Base-by-base conservation (phyloP, 441 rosid genomes). In the Populus hybrid region DNA sequence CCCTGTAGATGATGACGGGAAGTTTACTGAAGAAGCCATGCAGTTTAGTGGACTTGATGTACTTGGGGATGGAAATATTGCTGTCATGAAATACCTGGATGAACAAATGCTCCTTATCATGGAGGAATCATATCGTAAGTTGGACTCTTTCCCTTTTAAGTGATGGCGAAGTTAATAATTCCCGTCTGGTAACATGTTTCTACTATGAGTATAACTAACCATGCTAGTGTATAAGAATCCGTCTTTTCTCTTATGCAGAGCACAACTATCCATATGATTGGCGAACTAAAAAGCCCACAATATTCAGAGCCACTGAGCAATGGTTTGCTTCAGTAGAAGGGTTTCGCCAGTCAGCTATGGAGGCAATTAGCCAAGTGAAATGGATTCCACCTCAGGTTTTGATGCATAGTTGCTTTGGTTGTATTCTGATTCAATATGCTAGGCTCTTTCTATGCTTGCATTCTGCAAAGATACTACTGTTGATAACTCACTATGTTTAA, bases 301-400 rank as follows among this genome's bases (percentile, higher is more conserved):
- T 96, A 82, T 94, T 92, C 90, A 91, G 99, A 86, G 99, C 97
- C 23, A 96, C 99, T 59, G 97, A 96, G 88, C 99, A 96, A 78
- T 96, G 98, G 99, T 96, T 96, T 91, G 99, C 99, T 79, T 96
- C 99, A 20, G 97, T 96, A 75, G 98, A 92, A 86, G 97, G 97
- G 69, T 94, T 93, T 78, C 97, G 94, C 32, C 80, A 82, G 72
- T 93, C 90, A 73, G 91, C 97, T 50, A 85, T 93, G 95, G 94
- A 91, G 84, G 98, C 99, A 73, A 91, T 96, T 85, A 83, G 85
- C 70, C 82, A 83, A 50, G 97, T 96, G 54, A 93, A 93, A 77
- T 96, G 99, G 99, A 76, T 94, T 79, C 98, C 99, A 61, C 83
- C 91, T 70, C 99, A 96, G 99, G 99, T 96, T 90, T 81, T 23